phyloP scores from a whole-genome alignment of 1,284 basidiomycete species.

The Porogramme epimiltina region DNA sequence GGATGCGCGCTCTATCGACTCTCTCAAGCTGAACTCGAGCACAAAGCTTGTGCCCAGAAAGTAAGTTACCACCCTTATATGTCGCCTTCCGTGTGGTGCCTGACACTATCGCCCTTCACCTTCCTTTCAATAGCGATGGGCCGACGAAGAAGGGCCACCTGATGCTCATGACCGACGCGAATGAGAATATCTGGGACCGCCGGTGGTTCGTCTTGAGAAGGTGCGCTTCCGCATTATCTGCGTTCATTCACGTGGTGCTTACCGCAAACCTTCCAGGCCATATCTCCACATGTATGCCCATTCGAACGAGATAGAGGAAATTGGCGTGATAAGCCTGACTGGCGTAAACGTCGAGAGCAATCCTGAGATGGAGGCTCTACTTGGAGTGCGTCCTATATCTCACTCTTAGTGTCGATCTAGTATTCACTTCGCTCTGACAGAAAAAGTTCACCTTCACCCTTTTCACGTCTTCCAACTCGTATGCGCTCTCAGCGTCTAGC shows the following conservation, averaged over 20 bases:
- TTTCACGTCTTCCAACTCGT: constrained; percentile 88
- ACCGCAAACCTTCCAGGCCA: constrained; percentile 64
- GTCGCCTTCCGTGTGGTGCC: neutral
- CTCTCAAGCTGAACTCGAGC: constrained; percentile 69
- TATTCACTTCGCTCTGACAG: constrained; percentile 41
- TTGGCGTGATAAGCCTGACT: constrained; percentile 81
- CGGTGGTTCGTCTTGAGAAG: constrained; percentile 89
- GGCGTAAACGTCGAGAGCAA: constrained; percentile 87
- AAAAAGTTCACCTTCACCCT: constrained; percentile 85
- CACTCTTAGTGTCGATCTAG: neutral
- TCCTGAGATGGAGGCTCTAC: constrained; percentile 82
- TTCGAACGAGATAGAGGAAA: constrained; percentile 82
- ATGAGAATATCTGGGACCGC: constrained; percentile 79
- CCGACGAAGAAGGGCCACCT: constrained; percentile 86
- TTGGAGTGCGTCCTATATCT: constrained; percentile 69
- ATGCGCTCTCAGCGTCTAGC: constrained; percentile 81
- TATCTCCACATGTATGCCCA: constrained; percentile 88
- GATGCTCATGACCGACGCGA: constrained; percentile 78
- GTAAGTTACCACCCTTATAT: constrained; percentile 41
- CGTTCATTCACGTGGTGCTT: too few species aligned
- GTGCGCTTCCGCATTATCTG: constrained; percentile 41
- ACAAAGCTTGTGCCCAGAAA: constrained; percentile 72
- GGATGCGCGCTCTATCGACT: constrained; percentile 46
- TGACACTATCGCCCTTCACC: neutral
- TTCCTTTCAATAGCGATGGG: constrained; percentile 63